These are phyloP conservation scores for Malus hybrid DNA, from an alignment of 331 rosid genomes.

Conservation along the genomic window DNA sequence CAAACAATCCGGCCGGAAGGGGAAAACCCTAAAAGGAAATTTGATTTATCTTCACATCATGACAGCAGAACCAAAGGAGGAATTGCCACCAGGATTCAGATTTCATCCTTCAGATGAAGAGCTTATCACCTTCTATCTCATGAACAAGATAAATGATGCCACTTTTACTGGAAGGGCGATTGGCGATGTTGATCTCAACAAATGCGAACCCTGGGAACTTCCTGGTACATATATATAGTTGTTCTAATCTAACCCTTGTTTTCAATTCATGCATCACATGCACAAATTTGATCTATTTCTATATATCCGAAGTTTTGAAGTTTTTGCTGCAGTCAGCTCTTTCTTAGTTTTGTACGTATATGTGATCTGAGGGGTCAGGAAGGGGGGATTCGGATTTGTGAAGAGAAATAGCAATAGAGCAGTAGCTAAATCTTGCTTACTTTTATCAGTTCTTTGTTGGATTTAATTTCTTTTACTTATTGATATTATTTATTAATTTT, in stretches of 20 bases:
- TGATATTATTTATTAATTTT: background rate
- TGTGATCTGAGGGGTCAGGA: too few species aligned
- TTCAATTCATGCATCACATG: background rate
- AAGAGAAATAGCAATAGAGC: background rate
- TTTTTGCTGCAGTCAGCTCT: background rate
- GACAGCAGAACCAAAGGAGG: conserved; percentile 45
- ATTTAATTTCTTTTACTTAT: background rate
- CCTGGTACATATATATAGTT: conserved; percentile 42
- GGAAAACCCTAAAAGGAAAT: background rate
- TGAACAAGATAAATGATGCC: conserved; percentile 72
- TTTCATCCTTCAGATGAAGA: conserved; percentile 97
- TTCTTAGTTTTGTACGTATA: background rate
- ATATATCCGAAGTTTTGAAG: background rate
- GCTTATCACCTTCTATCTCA: conserved; percentile 64
- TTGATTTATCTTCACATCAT: background rate
- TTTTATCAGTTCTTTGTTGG: background rate
- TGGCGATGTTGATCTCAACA: conserved; percentile 86
- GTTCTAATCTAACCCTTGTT: background rate
- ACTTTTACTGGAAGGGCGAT: conserved; percentile 61
- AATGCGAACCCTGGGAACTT: conserved; percentile 93
- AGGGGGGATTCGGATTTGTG: too few species aligned
- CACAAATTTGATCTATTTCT: background rate
- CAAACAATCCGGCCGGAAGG: conserved; percentile 7
- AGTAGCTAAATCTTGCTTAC: background rate
- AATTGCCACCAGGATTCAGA: conserved; percentile 82